Conservation (phyloP, 2,329 filamentous ascomycete genomes). For the Cadophora gregata region DNA sequence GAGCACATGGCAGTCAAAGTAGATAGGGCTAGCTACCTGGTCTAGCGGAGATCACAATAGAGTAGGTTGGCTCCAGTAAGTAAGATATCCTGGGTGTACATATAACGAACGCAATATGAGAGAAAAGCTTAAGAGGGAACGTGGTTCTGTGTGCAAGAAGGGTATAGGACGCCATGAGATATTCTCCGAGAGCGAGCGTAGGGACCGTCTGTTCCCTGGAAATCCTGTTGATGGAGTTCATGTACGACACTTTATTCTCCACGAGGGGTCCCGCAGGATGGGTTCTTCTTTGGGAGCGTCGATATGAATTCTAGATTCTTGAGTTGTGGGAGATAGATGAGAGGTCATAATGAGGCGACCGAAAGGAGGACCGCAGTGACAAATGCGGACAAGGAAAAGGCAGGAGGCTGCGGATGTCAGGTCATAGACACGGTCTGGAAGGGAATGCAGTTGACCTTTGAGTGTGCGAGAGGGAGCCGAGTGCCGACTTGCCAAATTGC, state of each 20-base stretch:
- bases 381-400: conserved; percentile 10
- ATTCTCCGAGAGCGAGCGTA: conserved; percentile 5
- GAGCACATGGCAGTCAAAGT: background rate
- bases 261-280: background rate
- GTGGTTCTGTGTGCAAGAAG: conserved; percentile 3
- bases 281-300: background rate
- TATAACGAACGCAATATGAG: conserved; percentile 4
- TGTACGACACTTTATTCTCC: conserved; percentile 14
- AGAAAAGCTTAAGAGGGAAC: conserved; percentile 4
- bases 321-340: conserved; percentile 16
- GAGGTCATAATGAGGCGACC: conserved; percentile 2
- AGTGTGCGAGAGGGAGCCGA: conserved; percentile 4
- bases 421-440: background rate
- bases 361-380: conserved; percentile 5
- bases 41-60: conserved; percentile 9
- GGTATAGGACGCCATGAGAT: background rate
- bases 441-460: background rate
- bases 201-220: conserved; percentile 3
- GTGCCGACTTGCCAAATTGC: conserved; percentile 14
- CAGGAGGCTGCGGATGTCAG: background rate
- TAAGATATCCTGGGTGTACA: conserved; percentile 1
- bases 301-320: conserved; percentile 17
- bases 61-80: background rate
- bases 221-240: background rate
- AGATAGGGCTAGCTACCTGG: background rate